Base-by-base conservation (phyloP, 139 green algal genomes). In the Volvox reticuliferus region DNA sequence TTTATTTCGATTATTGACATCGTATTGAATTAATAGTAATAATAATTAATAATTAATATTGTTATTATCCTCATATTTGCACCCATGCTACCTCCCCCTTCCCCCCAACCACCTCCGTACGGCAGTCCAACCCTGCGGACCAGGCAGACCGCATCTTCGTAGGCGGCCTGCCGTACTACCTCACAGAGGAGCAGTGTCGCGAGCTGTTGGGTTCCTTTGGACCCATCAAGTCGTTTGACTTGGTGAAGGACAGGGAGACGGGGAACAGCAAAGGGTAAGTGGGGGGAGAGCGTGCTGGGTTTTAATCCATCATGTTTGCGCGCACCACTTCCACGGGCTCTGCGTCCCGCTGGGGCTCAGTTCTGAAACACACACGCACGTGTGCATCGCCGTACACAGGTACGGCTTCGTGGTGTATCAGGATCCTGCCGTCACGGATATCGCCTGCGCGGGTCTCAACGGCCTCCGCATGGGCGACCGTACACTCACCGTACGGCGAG, bases 391-490 rank as follows among this genome's bases (percentile, higher is more conserved):
- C 21, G 65, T 73, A 73, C 65, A 28, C 93, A 98, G 97, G 61
- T 99, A 99, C 88, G 98, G 97, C 37, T 99, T 99, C 93, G 96
- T 97, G 62, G 96, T 99, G 87, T 99, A 98, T 90, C 77, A 93
- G 69, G 98, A 99, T 91, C 93, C 93, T 1, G 76, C 50, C 26
- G 97, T 99, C 13, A 97, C 96, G 22, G 98, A 99, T 90, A 93
- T 98, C 20, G 98, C 98, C 0, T 97, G 95, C 92, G 94, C 95
- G 50, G 97, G 96, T 0, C 95, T 99, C 19, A 97, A 99, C 92
- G 98, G 98, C 33, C 97, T 99, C 89, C 95, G 96, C 84, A 99
- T 99, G 96, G 98, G 97, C n/a, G 98, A 99, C 92, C 96, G 98
- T 71, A 97, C 95, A 18, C 95, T 99, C 33, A 99, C 97, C 24